Conservation (phyloP, 2,329 filamentous ascomycete genomes). For the Rutstroemia sp. region DNA sequence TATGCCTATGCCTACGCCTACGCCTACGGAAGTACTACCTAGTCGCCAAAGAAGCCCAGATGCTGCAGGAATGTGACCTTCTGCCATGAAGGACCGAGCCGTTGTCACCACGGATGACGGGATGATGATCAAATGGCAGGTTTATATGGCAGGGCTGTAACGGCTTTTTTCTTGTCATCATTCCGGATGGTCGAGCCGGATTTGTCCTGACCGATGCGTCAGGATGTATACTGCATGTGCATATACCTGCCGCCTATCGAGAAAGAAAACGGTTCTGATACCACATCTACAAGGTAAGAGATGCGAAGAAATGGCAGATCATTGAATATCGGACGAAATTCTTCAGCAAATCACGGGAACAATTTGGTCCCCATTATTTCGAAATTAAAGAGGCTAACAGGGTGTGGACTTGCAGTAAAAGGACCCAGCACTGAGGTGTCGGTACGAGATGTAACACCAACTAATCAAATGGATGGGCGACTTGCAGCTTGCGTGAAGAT, state of each 20-base stretch:
- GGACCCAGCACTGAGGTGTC: conserved; percentile 7
- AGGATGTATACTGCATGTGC: too few relatives aligned
- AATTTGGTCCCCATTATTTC: conserved; percentile 3
- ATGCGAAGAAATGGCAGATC: too few relatives aligned
- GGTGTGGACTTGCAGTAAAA: neutral
- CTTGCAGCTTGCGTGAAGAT: conserved; percentile 6
- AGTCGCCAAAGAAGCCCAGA: neutral
- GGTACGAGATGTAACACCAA: conserved; percentile 5
- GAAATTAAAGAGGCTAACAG: neutral
- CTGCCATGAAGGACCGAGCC: conserved; percentile 7
- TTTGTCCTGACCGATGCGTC: neutral
- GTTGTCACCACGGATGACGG: conserved; percentile 6
- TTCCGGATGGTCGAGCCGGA: neutral
- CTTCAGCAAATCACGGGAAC: conserved; percentile 6
- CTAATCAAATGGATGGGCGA: neutral
- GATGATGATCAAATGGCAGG: neutral
- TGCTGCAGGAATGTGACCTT: conserved; percentile 4
- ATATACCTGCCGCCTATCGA: too few relatives aligned
- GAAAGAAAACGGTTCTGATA: too few relatives aligned
- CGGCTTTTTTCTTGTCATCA: neutral
- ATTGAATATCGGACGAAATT: neutral
- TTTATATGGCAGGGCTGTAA: conserved; percentile 4
- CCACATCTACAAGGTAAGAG: neutral
- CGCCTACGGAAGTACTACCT: too few relatives aligned
- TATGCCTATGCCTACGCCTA: too few relatives aligned